These are phyloP conservation scores for Colletotrichum godetiae DNA, from an alignment of 2,329 filamentous ascomycete species.

Conservation along the genomic window DNA sequence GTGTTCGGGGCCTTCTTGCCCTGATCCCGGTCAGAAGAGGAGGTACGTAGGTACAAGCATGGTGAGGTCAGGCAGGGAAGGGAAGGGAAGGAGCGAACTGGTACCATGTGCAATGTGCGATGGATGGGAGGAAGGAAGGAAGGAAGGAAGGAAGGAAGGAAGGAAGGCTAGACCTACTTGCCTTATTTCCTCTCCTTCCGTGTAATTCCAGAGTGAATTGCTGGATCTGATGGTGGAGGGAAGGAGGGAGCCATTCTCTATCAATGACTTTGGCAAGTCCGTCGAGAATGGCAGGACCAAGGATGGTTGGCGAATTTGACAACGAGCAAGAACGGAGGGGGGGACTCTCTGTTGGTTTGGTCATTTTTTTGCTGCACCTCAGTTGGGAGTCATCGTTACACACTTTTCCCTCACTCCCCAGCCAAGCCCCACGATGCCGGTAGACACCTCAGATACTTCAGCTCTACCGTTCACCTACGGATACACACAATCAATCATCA, in stretches of 20 bases:
- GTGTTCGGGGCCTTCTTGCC: background rate
- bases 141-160: background rate
- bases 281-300: background rate
- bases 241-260: background rate
- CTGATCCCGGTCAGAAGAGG: background rate
- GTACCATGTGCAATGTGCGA: background rate
- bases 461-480: background rate
- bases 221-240: background rate
- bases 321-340: background rate
- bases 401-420: background rate
- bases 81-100: background rate
- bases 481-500: background rate
- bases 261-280: background rate
- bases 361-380: background rate
- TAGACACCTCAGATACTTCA: background rate
- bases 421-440: background rate
- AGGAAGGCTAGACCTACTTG: background rate
- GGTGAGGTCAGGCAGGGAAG: background rate
- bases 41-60: conserved; percentile 4
- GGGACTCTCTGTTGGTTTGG: background rate
- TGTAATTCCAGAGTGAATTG: background rate
- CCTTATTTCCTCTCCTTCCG: background rate
- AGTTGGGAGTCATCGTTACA: background rate
- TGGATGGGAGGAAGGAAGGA: background rate
- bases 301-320: background rate